Evolutionary conservation across 768 basidiomycete genomes (phyloP).

Genomic region (Leccinum imitatum): DNA sequence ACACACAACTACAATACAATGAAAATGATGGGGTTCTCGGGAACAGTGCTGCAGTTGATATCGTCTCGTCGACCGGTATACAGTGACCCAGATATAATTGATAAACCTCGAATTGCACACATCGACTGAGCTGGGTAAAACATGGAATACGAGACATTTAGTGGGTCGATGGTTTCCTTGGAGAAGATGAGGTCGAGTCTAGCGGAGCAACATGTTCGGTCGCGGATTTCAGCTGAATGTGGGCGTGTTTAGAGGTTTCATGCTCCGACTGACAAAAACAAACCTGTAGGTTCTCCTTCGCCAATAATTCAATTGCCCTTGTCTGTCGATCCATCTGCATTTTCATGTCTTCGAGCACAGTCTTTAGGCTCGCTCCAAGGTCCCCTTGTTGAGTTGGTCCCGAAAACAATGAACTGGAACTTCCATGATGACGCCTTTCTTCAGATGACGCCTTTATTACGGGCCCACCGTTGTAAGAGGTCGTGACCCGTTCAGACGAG

Average conservation of each 20-base stretch:
- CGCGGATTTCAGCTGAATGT: slow-evolving; percentile 16
- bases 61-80: background rate
- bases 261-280: slow-evolving; percentile 3
- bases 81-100: background rate
- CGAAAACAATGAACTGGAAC: slow-evolving; percentile 12
- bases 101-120: background rate
- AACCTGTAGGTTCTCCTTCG: slow-evolving; percentile 51
- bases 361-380: slow-evolving; percentile 28
- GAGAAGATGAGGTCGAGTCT: slow-evolving; percentile 15
- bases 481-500: slow-evolving; percentile 13
- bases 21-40: background rate
- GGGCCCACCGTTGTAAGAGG: slow-evolving; percentile 10
- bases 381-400: slow-evolving; percentile 20
- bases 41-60: background rate
- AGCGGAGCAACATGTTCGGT: slow-evolving; percentile 14
- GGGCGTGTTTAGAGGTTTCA: slow-evolving; percentile 7
- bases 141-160: background rate
- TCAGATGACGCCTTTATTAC: slow-evolving; percentile 11
- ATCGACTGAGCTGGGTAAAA: slow-evolving; percentile 1
- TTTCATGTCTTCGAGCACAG: slow-evolving; percentile 47
- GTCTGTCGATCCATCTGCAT: slow-evolving; percentile 50
- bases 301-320: slow-evolving; percentile 40
- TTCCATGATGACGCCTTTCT: slow-evolving; percentile 11
- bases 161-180: slow-evolving; percentile 16
- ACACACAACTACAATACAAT: slow-evolving; percentile 8